Percentiles rank a stretch among this genome's conserved stretches.
Conservation (phyloP, 139 green algal species). For the Tetraselmis chui region DNA sequence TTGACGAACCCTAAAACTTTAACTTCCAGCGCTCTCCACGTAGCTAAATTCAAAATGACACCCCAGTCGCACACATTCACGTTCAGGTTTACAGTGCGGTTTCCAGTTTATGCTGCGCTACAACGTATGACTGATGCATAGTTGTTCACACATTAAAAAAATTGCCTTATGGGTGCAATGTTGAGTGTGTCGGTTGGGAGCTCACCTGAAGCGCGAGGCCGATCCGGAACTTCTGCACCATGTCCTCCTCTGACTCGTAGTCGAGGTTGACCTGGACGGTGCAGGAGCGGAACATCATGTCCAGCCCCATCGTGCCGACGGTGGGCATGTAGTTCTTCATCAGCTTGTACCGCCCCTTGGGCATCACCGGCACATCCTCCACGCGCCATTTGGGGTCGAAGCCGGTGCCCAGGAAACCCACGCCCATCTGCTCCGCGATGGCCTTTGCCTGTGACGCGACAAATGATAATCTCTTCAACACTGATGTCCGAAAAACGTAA, state of each 20-base stretch:
- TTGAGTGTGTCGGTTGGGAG: too few species aligned
- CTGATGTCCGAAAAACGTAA: neutral
- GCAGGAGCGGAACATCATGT: conserved; percentile 99
- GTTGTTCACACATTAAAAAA: too few species aligned
- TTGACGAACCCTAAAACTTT: too few species aligned
- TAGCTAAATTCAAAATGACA: too few species aligned
- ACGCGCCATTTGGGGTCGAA: conserved; percentile 90
- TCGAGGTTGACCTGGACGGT: conserved; percentile 99
- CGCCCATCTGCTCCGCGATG: conserved; percentile 68
- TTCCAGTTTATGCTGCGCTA: too few species aligned
- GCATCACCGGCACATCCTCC: conserved; percentile 88
- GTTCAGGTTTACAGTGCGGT: too few species aligned
- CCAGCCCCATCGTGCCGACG: conserved; percentile 75
- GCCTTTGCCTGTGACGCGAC: conserved; percentile 61
- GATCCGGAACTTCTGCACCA: conserved; percentile 95
- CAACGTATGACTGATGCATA: too few species aligned
- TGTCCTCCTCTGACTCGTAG: conserved; percentile 91
- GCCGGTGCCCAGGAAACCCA: conserved; percentile 77
- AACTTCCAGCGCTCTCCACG: too few species aligned
- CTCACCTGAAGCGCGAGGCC: conserved; percentile 85
- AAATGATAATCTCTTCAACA: neutral
- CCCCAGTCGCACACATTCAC: too few species aligned
- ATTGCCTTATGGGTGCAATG: too few species aligned
- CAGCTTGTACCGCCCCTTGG: conserved; percentile 68
- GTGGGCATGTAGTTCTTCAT: conserved; percentile 90